These are phyloP conservation scores for Camptophora hylomeconis DNA, from an alignment of 2,329 filamentous ascomycete genomes.

Conservation along the genomic window DNA sequence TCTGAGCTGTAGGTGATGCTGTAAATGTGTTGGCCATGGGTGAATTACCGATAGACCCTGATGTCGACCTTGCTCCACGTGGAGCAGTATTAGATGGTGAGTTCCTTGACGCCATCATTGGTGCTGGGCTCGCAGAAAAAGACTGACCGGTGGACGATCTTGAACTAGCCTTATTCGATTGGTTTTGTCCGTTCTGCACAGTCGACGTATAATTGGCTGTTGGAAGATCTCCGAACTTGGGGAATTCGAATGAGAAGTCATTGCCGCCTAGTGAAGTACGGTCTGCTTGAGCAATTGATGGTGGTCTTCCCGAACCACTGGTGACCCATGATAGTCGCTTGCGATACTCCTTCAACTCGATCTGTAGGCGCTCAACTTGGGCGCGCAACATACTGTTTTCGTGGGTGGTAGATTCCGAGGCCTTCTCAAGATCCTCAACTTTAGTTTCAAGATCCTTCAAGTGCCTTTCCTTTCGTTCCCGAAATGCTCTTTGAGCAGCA, in stretches of 20 bases:
- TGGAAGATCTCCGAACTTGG: slow-evolving; percentile 67
- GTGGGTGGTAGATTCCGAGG: slow-evolving; percentile 66
- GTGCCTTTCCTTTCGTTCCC: slow-evolving; percentile 84
- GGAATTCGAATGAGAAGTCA: slow-evolving; percentile 92
- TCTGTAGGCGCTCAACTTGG: slow-evolving; percentile 78
- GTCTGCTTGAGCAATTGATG: slow-evolving; percentile 21
- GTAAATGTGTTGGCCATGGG: slow-evolving; percentile 10
- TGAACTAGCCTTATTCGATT: not conserved
- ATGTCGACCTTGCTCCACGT: slow-evolving; percentile 6
- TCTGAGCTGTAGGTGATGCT: slow-evolving; percentile 11
- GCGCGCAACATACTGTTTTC: slow-evolving; percentile 74
- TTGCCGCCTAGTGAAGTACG: slow-evolving; percentile 41
- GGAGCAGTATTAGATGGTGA: slow-evolving; percentile 1
- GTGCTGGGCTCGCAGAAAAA: slow-evolving; percentile 1
- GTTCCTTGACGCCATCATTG: slow-evolving; percentile 1
- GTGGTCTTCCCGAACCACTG: slow-evolving; percentile 35
- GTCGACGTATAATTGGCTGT: slow-evolving; percentile 1
- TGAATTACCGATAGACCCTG: slow-evolving; percentile 14
- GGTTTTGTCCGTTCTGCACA: not conserved
- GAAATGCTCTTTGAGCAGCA: slow-evolving; percentile 82
- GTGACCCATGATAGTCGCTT: slow-evolving; percentile 61
- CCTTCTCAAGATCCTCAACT: slow-evolving; percentile 58
- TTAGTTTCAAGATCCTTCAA: slow-evolving; percentile 40
- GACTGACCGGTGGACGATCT: not conserved
- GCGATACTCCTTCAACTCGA: slow-evolving; percentile 79